Base-by-base conservation (phyloP, 176 grass and related monocot species). In the Microstegium vimineum region DNA sequence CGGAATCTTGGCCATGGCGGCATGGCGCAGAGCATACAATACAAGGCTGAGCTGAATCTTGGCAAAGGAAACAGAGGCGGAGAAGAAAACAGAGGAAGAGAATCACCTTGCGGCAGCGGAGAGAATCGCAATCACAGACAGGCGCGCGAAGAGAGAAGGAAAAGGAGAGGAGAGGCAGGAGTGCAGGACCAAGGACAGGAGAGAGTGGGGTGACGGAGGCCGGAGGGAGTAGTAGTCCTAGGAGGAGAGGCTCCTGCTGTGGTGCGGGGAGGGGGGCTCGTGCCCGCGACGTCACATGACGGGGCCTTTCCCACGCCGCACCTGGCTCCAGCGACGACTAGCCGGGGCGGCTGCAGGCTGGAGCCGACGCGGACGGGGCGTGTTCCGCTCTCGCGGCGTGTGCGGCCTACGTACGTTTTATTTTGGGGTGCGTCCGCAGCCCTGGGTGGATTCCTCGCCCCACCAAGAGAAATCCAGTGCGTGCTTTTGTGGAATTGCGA, bases 71-170 rank as follows among this genome's bases (percentile, higher is more conserved):
- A 25, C 17, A 51, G 54, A 75, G 28, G 49, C 11, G 3, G 73
- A 32, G 73, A 10, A 27, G 25, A 18, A 36, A 54, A 42, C 51
- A 62, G 52, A 64, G 79, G 43, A 22, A n/a, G 65, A 57, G 65
- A 84, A 79, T 88, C 81, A 84, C 81, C 86, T 88, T 28, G 47
- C 6, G 73, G 46, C 59, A 84, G 65, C 14, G 80, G 76, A 67
- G 81, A 54, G 68, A 59, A 43, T 20, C 80, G 10, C 26, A 60
- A 59, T 59, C 56, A 10, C 51, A 52, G 47, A 6, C 46, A 33
- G 42, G 43, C 59, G 35, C 6, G 14, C 15, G 9, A 64, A 43
- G n/a, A 35, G 67, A 79, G 40, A 51, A 22, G 3, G 42, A 31
- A 5, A 8, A 3, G 23, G 2, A 3, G 54, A 18, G 25, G 20